phyloP scores from a whole-genome alignment of 306 rosid genomes.

The Dalbergia cultrata region DNA sequence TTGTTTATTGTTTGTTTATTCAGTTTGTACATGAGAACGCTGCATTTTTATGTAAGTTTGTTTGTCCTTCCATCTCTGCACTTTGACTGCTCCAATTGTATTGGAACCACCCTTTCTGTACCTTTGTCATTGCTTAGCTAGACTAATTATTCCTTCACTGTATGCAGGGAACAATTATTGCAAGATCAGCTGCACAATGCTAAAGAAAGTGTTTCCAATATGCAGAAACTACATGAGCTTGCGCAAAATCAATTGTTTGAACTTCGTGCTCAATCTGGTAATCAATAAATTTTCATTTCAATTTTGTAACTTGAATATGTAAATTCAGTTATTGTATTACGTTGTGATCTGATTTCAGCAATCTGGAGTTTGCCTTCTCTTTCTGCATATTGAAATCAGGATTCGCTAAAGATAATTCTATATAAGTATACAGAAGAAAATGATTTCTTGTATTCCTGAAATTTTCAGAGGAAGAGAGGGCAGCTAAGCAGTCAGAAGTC shows the following conservation, averaged over 20 bases:
- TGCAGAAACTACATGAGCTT: constrained; percentile 93
- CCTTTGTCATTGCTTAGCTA: constrained; percentile 31
- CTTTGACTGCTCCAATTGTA: constrained; percentile 15
- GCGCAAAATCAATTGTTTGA: constrained; percentile 97
- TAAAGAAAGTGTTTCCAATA: constrained; percentile 92
- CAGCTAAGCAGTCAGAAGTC: constrained; percentile 96
- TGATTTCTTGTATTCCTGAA: constrained; percentile 37
- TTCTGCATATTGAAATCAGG: constrained; percentile 25
- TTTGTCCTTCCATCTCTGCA: constrained; percentile 27
- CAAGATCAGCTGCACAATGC: constrained; percentile 95
- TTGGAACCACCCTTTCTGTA: constrained; percentile 34
- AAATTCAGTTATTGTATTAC: constrained; percentile 31
- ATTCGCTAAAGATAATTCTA: not conserved
- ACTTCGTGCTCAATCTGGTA: constrained; percentile 95
- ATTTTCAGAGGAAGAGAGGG: constrained; percentile 81
- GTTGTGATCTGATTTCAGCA: constrained; percentile 16
- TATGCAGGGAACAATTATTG: constrained; percentile 82
- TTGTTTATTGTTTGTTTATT: constrained; percentile 36
- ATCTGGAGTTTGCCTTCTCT: constrained; percentile 14
- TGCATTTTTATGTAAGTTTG: not conserved
- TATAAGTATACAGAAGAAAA: not conserved
- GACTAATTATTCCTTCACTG: constrained; percentile 34
- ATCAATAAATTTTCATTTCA: constrained; percentile 44
- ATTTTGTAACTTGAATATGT: constrained; percentile 40
- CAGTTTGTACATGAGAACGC: not conserved